Percentiles rank a stretch among this genome's conserved stretches.
These are phyloP conservation scores for Scutellaria minor DNA, from an alignment of 257 asterid genomes.

Conservation along the genomic window DNA sequence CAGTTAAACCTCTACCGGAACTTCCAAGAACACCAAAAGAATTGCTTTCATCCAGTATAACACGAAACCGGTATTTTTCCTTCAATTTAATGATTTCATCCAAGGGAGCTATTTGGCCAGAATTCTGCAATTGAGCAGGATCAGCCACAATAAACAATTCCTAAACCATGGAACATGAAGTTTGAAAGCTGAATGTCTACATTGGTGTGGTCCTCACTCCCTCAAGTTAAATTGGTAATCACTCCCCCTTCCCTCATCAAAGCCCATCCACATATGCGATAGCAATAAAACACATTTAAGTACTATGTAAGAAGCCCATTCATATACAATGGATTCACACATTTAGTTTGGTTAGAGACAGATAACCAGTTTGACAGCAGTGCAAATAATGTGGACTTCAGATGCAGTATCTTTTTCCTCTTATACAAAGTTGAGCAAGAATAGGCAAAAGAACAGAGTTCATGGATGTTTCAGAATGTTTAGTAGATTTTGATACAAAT, in stretches of 20 bases:
- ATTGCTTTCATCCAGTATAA: slow-evolving; percentile 81
- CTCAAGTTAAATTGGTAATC: not conserved
- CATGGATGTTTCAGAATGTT: not conserved
- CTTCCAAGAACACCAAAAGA: slow-evolving; percentile 83
- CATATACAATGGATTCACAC: not conserved
- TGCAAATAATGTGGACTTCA: not conserved
- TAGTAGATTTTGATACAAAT: not conserved
- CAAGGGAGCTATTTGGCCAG: slow-evolving; percentile 81
- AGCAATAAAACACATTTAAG: not conserved
- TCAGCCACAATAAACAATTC: slow-evolving; percentile 19
- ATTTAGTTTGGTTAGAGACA: not conserved
- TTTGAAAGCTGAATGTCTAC: not conserved
- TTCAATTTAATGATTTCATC: slow-evolving; percentile 78
- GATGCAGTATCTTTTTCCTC: not conserved
- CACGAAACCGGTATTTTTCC: slow-evolving; percentile 80
- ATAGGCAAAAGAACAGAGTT: not conserved
- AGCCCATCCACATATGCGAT: not conserved
- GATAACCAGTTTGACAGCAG: not conserved
- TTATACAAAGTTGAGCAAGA: not conserved
- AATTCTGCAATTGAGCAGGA: slow-evolving; percentile 57
- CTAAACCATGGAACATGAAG: not conserved
- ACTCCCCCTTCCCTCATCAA: not conserved
- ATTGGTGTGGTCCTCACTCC: not conserved
- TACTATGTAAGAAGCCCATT: not conserved
- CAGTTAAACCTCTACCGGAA: slow-evolving; percentile 88